Percentiles rank a stretch among this genome's conserved stretches.
Evolutionary conservation across 1,284 basidiomycete genomes (phyloP).

Genomic region (Exobasidium rhododendri): DNA sequence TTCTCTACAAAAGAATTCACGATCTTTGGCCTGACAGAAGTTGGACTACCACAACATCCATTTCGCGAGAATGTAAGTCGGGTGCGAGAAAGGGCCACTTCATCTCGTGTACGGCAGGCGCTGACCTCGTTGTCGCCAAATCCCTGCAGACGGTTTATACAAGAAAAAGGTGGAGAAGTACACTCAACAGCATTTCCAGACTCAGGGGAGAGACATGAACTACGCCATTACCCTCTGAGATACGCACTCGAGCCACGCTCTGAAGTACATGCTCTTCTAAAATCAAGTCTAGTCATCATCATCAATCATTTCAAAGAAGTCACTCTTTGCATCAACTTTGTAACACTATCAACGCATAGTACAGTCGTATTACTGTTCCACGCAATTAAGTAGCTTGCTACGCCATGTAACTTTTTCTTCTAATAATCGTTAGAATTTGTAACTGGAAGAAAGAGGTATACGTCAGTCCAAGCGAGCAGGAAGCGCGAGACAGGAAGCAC

Average conservation of each 20-base stretch:
- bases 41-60: slow-evolving; percentile 48
- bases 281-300: background rate
- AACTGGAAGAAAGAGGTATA: background rate
- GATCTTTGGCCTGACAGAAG: slow-evolving; percentile 44
- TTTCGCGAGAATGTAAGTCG: slow-evolving; percentile 33
- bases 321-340: background rate
- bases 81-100: no score
- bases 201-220: background rate
- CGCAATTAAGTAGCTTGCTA: no score
- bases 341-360: background rate
- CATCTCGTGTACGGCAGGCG: no score
- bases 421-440: background rate
- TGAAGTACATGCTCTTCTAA: background rate
- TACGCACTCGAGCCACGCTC: no score
- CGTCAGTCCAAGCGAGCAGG: no score
- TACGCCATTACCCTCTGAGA: background rate
- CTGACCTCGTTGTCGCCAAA: no score
- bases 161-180: slow-evolving; percentile 9
- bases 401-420: no score
- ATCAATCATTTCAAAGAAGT: background rate
- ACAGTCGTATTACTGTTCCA: background rate
- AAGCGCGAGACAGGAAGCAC: no score
- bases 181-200: background rate
- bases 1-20: slow-evolving; percentile 46
- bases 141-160: slow-evolving; percentile 5